These are phyloP conservation scores for Auricularia cornea DNA, from an alignment of 768 basidiomycete species.

Conservation along the genomic window DNA sequence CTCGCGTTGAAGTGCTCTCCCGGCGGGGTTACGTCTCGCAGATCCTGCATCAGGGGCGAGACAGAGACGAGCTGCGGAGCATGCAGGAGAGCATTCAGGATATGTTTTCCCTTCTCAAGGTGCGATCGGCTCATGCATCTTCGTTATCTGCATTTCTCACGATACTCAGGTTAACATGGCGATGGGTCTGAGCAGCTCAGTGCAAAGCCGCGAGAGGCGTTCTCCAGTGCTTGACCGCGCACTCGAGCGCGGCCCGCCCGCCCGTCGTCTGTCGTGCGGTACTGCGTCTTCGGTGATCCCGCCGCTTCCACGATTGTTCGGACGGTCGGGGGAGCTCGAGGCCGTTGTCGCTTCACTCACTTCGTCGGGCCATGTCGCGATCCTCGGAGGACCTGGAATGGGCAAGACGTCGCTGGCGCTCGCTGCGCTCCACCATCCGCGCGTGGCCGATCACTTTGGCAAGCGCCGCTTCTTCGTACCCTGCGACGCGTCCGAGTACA, in stretches of 20 bases:
- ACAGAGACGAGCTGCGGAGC: background rate
- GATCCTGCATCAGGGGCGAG: background rate
- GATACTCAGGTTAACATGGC: too few species aligned
- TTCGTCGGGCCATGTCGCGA: constrained; percentile 1
- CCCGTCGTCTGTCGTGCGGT: too few species aligned
- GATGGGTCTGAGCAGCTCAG: too few species aligned
- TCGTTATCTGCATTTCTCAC: too few species aligned
- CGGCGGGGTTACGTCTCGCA: background rate
- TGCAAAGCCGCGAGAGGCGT: too few species aligned
- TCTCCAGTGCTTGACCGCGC: too few species aligned
- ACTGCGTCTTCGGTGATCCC: too few species aligned
- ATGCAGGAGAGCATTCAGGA: background rate
- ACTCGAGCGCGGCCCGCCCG: too few species aligned
- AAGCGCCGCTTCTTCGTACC: constrained; percentile 23
- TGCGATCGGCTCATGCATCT: background rate
- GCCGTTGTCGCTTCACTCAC: background rate
- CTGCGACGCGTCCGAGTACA: constrained; percentile 15
- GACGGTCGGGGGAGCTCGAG: background rate
- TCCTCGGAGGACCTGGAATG: constrained; percentile 28
- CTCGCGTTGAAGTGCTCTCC: background rate
- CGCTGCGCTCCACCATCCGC: constrained; percentile 20
- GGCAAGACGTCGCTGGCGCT: constrained; percentile 33
- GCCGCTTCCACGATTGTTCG: background rate
- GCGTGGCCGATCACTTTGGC: constrained; percentile 16
- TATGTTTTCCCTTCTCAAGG: background rate